A percentile compares a stretch with the other conserved stretches of the same genome.
Conservation (phyloP, 1,284 basidiomycete species). For the Sparassis latifolia region DNA sequence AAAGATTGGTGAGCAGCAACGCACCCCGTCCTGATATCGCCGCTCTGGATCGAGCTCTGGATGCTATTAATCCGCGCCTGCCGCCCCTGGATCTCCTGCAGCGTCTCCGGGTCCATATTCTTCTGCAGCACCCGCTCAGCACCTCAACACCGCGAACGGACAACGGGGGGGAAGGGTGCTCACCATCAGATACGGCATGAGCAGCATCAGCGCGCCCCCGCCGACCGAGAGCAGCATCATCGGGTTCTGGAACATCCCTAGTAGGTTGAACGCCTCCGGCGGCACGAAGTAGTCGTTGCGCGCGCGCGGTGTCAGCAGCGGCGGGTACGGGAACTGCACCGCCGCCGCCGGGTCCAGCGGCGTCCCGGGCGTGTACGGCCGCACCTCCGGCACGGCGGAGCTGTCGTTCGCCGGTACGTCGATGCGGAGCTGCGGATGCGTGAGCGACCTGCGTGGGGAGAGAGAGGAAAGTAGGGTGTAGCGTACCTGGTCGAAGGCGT, state of each 20-base stretch:
- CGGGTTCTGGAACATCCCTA: constrained; percentile 78
- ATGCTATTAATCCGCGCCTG: constrained; percentile 56
- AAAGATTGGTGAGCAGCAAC: not conserved
- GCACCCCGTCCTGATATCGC: constrained; percentile 42
- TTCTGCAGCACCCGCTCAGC: constrained; percentile 39
- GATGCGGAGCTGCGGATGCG: constrained; percentile 45
- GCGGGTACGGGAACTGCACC: constrained; percentile 60
- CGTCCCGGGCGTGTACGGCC: constrained; percentile 62
- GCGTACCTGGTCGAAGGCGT: constrained; percentile 61
- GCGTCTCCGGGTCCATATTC: constrained; percentile 70
- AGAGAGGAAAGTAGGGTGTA: not conserved
- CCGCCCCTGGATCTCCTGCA: constrained; percentile 65
- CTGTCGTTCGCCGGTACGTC: constrained; percentile 42
- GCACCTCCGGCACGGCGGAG: constrained; percentile 43
- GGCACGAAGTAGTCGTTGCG: constrained; percentile 65
- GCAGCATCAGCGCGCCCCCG: constrained; percentile 64
- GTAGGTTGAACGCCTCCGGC: constrained; percentile 64
- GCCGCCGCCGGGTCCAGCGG: constrained; percentile 55
- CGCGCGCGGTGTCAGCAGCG: constrained; percentile 46
- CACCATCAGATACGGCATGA: constrained; percentile 80
- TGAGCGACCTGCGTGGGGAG: not conserved
- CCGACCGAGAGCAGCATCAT: constrained; percentile 84
- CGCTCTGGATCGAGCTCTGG: constrained; percentile 53
- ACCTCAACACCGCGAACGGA: constrained; percentile 3
- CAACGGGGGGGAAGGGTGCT: constrained; percentile 13